These are phyloP conservation scores for Podospora anserina DNA, from an alignment of 495 filamentous ascomycete genomes.

Conservation along the genomic window DNA sequence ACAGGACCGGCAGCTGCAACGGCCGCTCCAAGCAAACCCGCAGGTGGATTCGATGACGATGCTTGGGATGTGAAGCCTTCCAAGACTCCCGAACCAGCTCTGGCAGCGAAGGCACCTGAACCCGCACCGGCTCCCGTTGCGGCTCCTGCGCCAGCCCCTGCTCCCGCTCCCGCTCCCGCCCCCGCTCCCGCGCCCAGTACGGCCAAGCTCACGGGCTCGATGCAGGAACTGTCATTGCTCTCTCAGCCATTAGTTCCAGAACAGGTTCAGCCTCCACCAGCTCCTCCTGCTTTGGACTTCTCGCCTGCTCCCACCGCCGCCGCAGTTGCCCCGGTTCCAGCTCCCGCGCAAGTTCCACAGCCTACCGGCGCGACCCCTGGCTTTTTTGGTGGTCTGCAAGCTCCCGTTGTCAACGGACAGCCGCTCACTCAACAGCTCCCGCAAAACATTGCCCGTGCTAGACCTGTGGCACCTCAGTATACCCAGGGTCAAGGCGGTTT, in stretches of 20 bases:
- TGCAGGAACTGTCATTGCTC: constrained; percentile 77
- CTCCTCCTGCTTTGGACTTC: constrained; percentile 32
- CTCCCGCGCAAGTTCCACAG: constrained; percentile 48
- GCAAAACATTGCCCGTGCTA: constrained; percentile 55
- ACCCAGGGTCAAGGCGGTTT: constrained; percentile 56
- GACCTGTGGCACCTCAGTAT: constrained; percentile 67
- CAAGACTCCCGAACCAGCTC: constrained; percentile 48
- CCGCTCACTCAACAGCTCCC: constrained; percentile 37
- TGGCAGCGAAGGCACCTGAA: constrained; percentile 40
- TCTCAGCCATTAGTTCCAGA: constrained; percentile 73
- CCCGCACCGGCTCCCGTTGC: constrained; percentile 32
- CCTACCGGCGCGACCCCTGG: constrained; percentile 52
- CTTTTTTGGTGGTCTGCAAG: constrained; percentile 45
- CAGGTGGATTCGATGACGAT: constrained; percentile 87
- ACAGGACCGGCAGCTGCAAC: constrained; percentile 37
- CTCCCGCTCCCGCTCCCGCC: constrained; percentile 15
- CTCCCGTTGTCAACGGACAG: constrained; percentile 39
- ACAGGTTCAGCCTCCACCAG: constrained; percentile 52
- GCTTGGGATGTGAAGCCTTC: constrained; percentile 97
- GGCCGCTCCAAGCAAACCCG: constrained; percentile 34
- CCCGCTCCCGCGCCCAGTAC: constrained; percentile 27
- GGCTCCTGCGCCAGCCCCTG: constrained; percentile 40
- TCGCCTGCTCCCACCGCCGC: constrained; percentile 34
- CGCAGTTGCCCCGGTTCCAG: constrained; percentile 40
- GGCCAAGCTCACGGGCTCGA: constrained; percentile 57